These are phyloP conservation scores for Aspergillus heteromorphus DNA, from an alignment of 495 filamentous ascomycete species.

Conservation along the genomic window DNA sequence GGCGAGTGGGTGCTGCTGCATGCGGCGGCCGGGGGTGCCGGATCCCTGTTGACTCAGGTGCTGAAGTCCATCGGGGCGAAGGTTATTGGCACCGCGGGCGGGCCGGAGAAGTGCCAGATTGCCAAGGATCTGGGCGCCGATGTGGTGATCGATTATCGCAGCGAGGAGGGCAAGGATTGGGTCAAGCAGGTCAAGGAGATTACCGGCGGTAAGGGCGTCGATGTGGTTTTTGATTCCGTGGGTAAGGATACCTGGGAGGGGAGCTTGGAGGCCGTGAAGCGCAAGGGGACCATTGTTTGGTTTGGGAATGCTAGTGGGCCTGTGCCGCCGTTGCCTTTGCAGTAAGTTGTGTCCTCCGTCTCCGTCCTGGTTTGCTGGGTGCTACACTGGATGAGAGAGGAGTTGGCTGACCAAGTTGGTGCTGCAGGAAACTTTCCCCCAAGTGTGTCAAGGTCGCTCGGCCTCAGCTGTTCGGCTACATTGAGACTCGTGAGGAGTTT, in stretches of 20 bases:
- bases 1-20: conserved; percentile 86
- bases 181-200: conserved; percentile 61
- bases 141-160: conserved; percentile 65
- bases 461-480: conserved; percentile 69
- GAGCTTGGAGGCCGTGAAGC: conserved; percentile 67
- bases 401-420: conserved; percentile 1
- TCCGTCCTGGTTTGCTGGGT: not conserved
- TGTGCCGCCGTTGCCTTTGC: conserved; percentile 68
- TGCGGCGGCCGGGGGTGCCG: conserved; percentile 87
- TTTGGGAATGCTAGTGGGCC: conserved; percentile 89
- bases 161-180: conserved; percentile 62
- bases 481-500: conserved; percentile 71
- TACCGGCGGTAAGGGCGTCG: conserved; percentile 64
- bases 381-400: not conserved
- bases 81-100: conserved; percentile 79
- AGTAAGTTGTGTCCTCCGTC: conserved; percentile 48
- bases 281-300: conserved; percentile 77
- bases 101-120: conserved; percentile 63
- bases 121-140: conserved; percentile 66
- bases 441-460: conserved; percentile 81
- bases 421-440: conserved; percentile 46
- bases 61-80: conserved; percentile 66
- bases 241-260: conserved; percentile 84
- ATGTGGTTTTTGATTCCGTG: conserved; percentile 83
- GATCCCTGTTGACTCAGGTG: conserved; percentile 71